A percentile compares a stretch with the other conserved stretches of the same genome.
Conservation (phyloP, 2,329 filamentous ascomycete genomes). For the Calonectria crousiana region DNA sequence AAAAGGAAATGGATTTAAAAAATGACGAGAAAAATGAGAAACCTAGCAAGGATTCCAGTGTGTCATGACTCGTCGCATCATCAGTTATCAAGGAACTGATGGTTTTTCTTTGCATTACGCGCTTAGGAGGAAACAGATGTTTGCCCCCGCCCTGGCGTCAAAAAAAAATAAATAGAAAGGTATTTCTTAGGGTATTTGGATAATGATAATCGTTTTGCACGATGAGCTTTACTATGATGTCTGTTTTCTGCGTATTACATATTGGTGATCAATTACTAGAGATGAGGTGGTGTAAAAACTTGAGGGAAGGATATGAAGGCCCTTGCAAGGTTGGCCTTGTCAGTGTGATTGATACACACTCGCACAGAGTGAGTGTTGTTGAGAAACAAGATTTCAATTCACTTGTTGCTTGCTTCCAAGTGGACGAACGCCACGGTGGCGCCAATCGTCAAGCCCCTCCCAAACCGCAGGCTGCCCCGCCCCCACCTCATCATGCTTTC, state of each 20-base stretch:
- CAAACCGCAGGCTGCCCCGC: neutral
- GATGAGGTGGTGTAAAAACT: neutral
- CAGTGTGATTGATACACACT: neutral
- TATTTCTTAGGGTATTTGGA: conserved; percentile 9
- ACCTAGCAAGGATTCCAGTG: neutral
- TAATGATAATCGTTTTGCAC: conserved; percentile 5
- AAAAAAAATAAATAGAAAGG: conserved; percentile 33
- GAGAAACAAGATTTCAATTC: neutral
- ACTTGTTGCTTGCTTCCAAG: neutral
- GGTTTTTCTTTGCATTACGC: conserved; percentile 1
- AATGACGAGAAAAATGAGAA: conserved; percentile 29
- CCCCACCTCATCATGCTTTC: conserved; percentile 19
- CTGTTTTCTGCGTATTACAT: neutral
- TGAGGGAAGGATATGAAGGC: neutral
- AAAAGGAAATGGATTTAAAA: conserved; percentile 9
- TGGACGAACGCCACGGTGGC: conserved; percentile 11
- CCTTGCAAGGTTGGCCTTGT: neutral
- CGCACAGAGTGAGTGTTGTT: no score
- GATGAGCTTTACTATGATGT: neutral
- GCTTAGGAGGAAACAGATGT: conserved; percentile 15
- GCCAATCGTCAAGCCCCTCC: conserved; percentile 1
- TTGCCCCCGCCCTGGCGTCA: neutral
- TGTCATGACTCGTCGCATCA: conserved; percentile 6
- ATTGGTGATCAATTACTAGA: neutral
- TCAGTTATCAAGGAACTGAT: neutral